Evolutionary conservation across 1,284 basidiomycete species (phyloP), one percentile per base, ranked within the genome.

Genomic region (Ustilago crameri): DNA sequence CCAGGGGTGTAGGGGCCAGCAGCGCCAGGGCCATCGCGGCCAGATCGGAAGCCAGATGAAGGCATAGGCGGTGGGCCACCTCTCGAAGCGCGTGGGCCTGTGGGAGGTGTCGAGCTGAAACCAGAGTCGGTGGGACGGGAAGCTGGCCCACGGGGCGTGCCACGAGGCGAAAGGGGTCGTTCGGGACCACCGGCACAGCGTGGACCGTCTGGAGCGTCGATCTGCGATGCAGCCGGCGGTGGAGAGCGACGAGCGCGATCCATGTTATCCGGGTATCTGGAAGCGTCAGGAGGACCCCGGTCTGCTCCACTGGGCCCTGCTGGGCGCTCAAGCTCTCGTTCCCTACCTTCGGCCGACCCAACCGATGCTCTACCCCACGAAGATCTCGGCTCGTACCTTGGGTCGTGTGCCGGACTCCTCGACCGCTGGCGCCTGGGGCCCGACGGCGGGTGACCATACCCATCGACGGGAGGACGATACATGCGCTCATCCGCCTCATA

Each of bases 81-180:
- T 15, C 65, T 58, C 15, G 54, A 48, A 15, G 58, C 58, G 26
- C 54, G 59, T 18, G 65, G 65, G 9, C 65, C 65, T 7, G 65
- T 68, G 2, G 65, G 65, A 24, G 65, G 65, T 30, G 65, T 58
- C 1, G 65, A 57, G 38, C 20, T 47, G 38, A 68, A 62, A 3
- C 53, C 58, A 15, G 57, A 42, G 9, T 63, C 60, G 0, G 48
- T 32, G 3, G 42, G 27, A 35, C 51, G 51, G 12, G 51, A 34
- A 5, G 51, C 47, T 40, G 61, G 62, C 22, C 58, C 64, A n/a
- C 54, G 64, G 9, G 63, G 56, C 0, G 52, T 40, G 5, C 42
- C 47, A 1, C 35, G 52, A 3, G 56, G 51, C 18, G 52, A 56
- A 12, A 49, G 46, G 8, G 52, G 48, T 37, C 51, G 47, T 1